Conservation (phyloP, 805 yeast genomes). For the Zygosaccharomyces gambellarensis region DNA sequence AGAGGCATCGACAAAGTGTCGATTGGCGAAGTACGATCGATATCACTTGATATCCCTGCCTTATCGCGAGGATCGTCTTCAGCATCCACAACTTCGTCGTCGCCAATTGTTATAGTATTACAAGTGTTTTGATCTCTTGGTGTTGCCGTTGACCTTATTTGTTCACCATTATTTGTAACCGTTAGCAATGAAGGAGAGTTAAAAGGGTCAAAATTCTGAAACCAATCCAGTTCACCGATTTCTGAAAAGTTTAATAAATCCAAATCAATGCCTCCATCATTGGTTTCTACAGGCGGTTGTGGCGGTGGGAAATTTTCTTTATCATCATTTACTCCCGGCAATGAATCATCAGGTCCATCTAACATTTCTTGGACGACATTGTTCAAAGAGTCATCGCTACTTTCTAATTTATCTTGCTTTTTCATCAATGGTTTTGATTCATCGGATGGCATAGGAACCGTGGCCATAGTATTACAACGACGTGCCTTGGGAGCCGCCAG, state of each 20-base stretch:
- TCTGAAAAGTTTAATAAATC: slow-evolving; percentile 20
- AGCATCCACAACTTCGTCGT: slow-evolving; percentile 2
- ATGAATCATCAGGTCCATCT: background rate
- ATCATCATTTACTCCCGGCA: slow-evolving; percentile 14
- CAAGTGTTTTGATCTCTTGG: slow-evolving; percentile 21
- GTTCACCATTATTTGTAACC: slow-evolving; percentile 2
- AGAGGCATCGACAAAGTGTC: slow-evolving; percentile 35
- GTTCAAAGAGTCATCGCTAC: background rate
- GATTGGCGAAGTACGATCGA: slow-evolving; percentile 32
- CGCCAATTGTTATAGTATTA: slow-evolving; percentile 16
- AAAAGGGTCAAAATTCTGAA: slow-evolving; percentile 22
- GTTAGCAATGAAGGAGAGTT: slow-evolving; percentile 13
- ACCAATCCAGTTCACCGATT: slow-evolving; percentile 23
- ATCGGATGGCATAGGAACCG: slow-evolving; percentile 10
- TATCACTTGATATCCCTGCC: slow-evolving; percentile 18
- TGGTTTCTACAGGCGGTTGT: background rate
- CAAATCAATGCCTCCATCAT: slow-evolving; percentile 8
- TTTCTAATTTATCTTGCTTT: background rate
- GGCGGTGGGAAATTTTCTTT: slow-evolving; percentile 31
- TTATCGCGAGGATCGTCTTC: slow-evolving; percentile 7
- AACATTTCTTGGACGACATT: slow-evolving; percentile 8
- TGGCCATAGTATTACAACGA: slow-evolving; percentile 20
- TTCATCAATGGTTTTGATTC: background rate
- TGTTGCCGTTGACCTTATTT: slow-evolving; percentile 10
- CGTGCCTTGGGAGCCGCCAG: slow-evolving; percentile 12